phyloP scores from a whole-genome alignment of 176 grass and related monocot species.

The Echinochloa phyllopogon region DNA sequence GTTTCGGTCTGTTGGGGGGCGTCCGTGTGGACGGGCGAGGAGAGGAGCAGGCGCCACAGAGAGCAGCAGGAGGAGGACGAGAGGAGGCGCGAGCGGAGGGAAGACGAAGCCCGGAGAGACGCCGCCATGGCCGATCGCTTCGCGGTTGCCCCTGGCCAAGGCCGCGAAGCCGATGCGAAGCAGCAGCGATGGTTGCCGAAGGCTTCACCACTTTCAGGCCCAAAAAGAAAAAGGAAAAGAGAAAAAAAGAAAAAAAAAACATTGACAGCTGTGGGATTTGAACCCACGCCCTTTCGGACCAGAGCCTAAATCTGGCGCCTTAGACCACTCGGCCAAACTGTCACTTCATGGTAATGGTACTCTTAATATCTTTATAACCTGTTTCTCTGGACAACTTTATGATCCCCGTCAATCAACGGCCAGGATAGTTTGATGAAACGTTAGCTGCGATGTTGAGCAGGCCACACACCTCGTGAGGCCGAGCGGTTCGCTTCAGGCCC shows the following conservation, averaged over 20 bases:
- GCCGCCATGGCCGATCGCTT: conserved; percentile 61
- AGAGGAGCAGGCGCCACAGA: conserved; percentile 56
- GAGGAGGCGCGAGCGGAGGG: conserved; percentile 50
- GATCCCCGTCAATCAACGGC: neutral
- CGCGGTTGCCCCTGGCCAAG: conserved; percentile 5
- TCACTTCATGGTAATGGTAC: neutral
- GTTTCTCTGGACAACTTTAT: too few species aligned
- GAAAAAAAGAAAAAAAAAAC: fast-evolving
- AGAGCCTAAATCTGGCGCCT: conserved; percentile 99
- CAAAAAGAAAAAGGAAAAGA: neutral
- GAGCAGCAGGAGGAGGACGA: conserved; percentile 32
- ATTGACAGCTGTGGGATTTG: conserved; percentile 94
- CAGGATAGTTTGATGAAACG: neutral
- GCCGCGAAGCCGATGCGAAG: neutral
- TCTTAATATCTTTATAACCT: too few species aligned
- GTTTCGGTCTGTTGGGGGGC: conserved; percentile 56
- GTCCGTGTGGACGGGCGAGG: conserved; percentile 44
- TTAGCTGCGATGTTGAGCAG: neutral
- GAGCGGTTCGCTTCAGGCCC: neutral
- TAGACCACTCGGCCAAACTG: conserved; percentile 99
- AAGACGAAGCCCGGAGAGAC: conserved; percentile 54
- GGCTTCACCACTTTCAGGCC: too few species aligned
- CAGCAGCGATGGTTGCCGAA: neutral
- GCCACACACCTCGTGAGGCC: neutral
- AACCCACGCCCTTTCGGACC: conserved; percentile 99